Conservation (phyloP, 192 early-diverging fungal species). For the Entomortierella lignicola region DNA sequence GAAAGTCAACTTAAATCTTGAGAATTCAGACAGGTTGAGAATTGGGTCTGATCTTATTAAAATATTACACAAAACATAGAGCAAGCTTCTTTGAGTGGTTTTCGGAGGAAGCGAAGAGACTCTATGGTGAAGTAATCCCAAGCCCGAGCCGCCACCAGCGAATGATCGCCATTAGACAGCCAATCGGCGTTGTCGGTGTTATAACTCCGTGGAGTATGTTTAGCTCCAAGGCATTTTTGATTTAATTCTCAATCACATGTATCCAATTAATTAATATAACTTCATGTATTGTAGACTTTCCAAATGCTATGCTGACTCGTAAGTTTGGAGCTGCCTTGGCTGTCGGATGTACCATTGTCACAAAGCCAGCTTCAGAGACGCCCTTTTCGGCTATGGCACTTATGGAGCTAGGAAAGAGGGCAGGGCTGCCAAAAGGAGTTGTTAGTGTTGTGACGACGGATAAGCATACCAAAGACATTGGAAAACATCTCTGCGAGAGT, state of each 20-base stretch:
- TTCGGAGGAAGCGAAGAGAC: slow-evolving; percentile 84
- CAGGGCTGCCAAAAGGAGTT: slow-evolving; percentile 76
- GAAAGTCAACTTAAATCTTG: no score
- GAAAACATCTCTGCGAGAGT: slow-evolving; percentile 68
- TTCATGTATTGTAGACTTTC: slow-evolving; percentile 72
- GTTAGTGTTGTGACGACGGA: slow-evolving; percentile 74
- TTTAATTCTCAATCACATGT: not conserved
- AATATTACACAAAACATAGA: no score
- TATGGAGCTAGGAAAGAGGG: slow-evolving; percentile 62
- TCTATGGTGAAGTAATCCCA: slow-evolving; percentile 84
- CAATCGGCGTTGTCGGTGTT: slow-evolving; percentile 79
- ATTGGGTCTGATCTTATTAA: no score
- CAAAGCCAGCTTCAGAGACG: slow-evolving; percentile 75
- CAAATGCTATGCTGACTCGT: slow-evolving; percentile 85
- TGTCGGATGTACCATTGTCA: slow-evolving; percentile 78
- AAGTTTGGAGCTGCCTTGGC: slow-evolving; percentile 82
- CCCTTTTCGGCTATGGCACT: slow-evolving; percentile 67
- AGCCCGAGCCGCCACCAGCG: slow-evolving; percentile 63
- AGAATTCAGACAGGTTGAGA: no score
- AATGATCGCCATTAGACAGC: slow-evolving; percentile 77
- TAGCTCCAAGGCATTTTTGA: no score
- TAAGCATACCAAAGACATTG: slow-evolving; percentile 63
- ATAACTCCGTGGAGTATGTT: slow-evolving; percentile 77
- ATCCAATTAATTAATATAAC: not conserved
- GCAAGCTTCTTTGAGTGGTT: slow-evolving; percentile 85